Base-by-base conservation (phyloP, 768 basidiomycete genomes). In the Suillus decipiens region DNA sequence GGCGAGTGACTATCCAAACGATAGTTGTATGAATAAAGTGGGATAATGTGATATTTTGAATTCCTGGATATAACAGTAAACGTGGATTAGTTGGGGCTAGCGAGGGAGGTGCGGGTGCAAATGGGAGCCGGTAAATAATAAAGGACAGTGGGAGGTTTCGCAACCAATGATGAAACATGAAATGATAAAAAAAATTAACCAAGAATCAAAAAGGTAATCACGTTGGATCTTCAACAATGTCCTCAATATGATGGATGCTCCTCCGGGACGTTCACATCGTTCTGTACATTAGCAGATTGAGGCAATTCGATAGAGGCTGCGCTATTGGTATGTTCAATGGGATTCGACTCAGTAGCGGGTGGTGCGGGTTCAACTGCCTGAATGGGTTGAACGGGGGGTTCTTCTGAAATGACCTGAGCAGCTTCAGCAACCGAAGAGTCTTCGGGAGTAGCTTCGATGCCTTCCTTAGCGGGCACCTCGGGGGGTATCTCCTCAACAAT, bases 61-160 rank as follows among this genome's bases (percentile, higher is more conserved):
- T 70, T 70, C 61, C 63, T 69, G 59, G 43, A 47, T 54, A 63
- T 65, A 62, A 34, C 48, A 61, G 41, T 61, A 33, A 65, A 67
- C 61, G 53, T 60, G 63, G 64, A 61, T 53, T 58, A 64, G 62
- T 55, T 55, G 51, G 39, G 28, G 22, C 45, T 53, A 61, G 58
- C 43, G 56, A 66, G 67, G 62, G 0, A 61, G 67, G 54, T 34
- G 67, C 48, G 64, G 63, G 22, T 42, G 59, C 19, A 39, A 34
- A 53, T 24, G 4, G 36, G 45, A 24, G 45, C 47, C 6, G 61
- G 68, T 51, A 58, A 65, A 55, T 28, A 68, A 31, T 15, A 57
- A 60, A 33, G 31, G 12, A 59, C 48, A 63, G 50, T 61, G n/a
- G 50, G 39, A 33, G 43, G 59, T 48, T 37, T 47, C 61, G 48